Base-by-base conservation (phyloP, 306 rosid species). In the Gynostemma pentaphyllum region DNA sequence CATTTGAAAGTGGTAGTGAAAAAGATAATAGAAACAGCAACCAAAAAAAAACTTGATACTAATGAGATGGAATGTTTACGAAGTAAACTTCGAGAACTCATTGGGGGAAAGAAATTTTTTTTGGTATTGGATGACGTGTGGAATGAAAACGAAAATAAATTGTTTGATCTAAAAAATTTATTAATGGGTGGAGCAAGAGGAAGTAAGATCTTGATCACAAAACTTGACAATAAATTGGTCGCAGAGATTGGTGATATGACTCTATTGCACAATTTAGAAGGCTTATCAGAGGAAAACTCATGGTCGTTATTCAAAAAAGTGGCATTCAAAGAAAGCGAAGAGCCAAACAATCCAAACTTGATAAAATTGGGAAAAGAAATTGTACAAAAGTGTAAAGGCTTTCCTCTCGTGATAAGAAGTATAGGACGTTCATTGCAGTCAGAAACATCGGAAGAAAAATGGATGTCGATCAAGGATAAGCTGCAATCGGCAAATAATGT, bases 121-220 rank as follows among this genome's bases (percentile, higher is more conserved):
- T 61, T 83, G 7, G 79, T 83, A 23, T 18, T 80, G 37, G 88
- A 83, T 54, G 88, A 83, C 39, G 72, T 80, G n/a, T 77, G 85
- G 85, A 78, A 73, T n/a, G 74, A 83, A 23, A 74, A 68, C 22
- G 60, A 77, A 55, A 62, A 52, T n/a, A 57, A 45, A 28, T 81
- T 78, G 85, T 39, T 42, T 18, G 2, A 13, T 0, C 32, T 77
- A 45, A 50, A 6, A 45, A 24, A 2, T 16, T 70, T 79, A 15
- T 62, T 81, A 34, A 15, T 15, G 39, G 68, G 41, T 51, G 83
- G 83, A 1, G 62, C 81, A 28, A 56, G 40, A 22, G 83, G 77
- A 37, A 78, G 83, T 73, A 75, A 36, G 66, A 72, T 81, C 44
- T 11, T 78, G 47, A 74, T 78, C 18, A 81, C 82, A 29, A 81